These are phyloP conservation scores for Globisporangium viniferum DNA, from an alignment of 352 stramenopile species.

Conservation along the genomic window DNA sequence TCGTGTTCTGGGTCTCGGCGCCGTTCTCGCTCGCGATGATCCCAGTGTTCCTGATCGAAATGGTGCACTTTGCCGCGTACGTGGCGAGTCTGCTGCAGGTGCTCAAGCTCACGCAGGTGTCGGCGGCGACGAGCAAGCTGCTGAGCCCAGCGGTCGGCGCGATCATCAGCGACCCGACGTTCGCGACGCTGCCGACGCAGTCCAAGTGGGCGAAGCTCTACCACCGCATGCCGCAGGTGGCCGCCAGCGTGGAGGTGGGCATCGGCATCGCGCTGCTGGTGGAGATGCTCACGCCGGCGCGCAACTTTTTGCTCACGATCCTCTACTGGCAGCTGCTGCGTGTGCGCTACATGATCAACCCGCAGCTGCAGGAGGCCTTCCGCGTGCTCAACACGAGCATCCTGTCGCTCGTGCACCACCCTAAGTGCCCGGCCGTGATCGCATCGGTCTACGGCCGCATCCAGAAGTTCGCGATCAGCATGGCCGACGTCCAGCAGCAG, in stretches of 20 bases:
- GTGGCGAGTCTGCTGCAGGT: slow-evolving; percentile 53
- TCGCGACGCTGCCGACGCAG: slow-evolving; percentile 42
- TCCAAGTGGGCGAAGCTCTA: slow-evolving; percentile 84
- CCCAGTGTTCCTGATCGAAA: slow-evolving; percentile 76
- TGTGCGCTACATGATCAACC: slow-evolving; percentile 90
- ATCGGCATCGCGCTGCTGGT: slow-evolving; percentile 79
- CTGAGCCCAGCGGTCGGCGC: slow-evolving; percentile 53
- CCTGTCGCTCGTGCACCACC: slow-evolving; percentile 57
- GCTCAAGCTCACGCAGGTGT: slow-evolving; percentile 45
- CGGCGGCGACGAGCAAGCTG: slow-evolving; percentile 40
- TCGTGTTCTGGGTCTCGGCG: slow-evolving; percentile 81
- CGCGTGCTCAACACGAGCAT: slow-evolving; percentile 62
- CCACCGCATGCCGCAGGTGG: slow-evolving; percentile 73
- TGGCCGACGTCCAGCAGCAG: slow-evolving; percentile 53
- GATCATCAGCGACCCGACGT: slow-evolving; percentile 62
- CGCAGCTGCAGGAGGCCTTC: slow-evolving; percentile 83
- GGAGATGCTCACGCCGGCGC: slow-evolving; percentile 79
- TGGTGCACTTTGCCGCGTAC: slow-evolving; percentile 76
- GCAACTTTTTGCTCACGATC: slow-evolving; percentile 85
- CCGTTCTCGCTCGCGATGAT: slow-evolving; percentile 77
- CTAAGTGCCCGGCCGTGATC: slow-evolving; percentile 60
- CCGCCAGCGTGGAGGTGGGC: slow-evolving; percentile 76
- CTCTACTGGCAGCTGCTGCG: slow-evolving; percentile 90
- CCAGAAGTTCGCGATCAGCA: slow-evolving; percentile 61
- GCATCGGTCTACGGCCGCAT: slow-evolving; percentile 63